Percentiles rank a stretch among this genome's conserved stretches.
phyloP scores from a whole-genome alignment of 768 basidiomycete genomes.

The Mrakia blollopis region DNA sequence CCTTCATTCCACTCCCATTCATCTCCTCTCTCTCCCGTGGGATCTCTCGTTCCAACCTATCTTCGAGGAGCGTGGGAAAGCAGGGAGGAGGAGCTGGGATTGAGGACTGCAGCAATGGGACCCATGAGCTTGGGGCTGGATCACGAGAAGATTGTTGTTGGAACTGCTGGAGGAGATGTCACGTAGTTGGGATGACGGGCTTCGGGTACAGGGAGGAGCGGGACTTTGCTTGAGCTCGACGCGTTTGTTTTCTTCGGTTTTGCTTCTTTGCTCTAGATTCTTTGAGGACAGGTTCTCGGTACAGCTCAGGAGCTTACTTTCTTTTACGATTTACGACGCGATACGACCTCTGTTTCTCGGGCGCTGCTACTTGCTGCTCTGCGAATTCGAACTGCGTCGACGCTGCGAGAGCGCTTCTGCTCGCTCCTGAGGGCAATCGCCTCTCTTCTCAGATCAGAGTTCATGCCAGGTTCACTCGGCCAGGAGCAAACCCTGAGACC shows the following conservation, averaged over 20 bases:
- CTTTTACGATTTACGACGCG: not conserved
- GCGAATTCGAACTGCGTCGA: too few species aligned
- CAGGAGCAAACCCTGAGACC: too few species aligned
- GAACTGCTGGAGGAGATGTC: slow-evolving; percentile 2
- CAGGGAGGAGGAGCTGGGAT: not conserved
- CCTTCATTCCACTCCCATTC: too few species aligned
- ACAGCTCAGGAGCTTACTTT: not conserved
- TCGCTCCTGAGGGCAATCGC: too few species aligned
- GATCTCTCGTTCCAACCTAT: not conserved
- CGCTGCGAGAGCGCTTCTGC: too few species aligned
- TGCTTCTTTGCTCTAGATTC: not conserved
- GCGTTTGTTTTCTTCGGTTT: not conserved
- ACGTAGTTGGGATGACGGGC: slow-evolving; percentile 3
- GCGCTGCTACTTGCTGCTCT: not conserved
- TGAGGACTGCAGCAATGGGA: not conserved
- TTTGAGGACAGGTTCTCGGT: not conserved
- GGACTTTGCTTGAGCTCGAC: not conserved
- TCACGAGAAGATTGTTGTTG: slow-evolving; percentile 23
- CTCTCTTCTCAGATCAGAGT: too few species aligned
- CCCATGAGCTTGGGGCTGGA: slow-evolving; percentile 19
- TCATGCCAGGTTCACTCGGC: too few species aligned
- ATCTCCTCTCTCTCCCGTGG: not conserved
- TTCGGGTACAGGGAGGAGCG: not conserved
- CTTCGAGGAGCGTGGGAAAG: slow-evolving; percentile 3
- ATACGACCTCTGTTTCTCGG: not conserved